phyloP scores from a whole-genome alignment of 768 basidiomycete genomes.

The Lactarius indigo region DNA sequence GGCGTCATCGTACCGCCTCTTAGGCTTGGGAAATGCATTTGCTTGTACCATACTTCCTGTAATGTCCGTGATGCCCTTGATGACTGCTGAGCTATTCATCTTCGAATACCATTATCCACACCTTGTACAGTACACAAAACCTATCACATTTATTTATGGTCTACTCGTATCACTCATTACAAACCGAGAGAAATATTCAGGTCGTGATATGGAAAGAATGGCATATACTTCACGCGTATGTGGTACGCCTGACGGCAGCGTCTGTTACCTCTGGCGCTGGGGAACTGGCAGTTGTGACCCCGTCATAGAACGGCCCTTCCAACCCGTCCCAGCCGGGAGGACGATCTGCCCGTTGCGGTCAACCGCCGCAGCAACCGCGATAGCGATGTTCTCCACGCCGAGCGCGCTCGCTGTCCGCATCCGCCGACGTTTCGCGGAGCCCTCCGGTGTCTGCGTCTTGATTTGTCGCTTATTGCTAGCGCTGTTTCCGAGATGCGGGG shows the following conservation, averaged over 20 bases:
- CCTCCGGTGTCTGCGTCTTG: slow-evolving; percentile 9
- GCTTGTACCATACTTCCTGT: neutral
- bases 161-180: neutral
- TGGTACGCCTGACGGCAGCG: neutral
- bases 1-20: neutral
- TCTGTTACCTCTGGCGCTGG: slow-evolving; percentile 3
- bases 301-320: slow-evolving; percentile 16
- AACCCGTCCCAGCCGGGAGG: slow-evolving; percentile 22
- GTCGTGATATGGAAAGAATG: neutral
- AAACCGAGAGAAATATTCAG: neutral
- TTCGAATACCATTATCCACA: neutral
- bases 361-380: neutral
- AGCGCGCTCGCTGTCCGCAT: slow-evolving; percentile 19
- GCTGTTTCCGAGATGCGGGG: slow-evolving; percentile 17
- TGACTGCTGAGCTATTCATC: neutral
- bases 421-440: slow-evolving; percentile 16
- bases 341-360: slow-evolving; percentile 23
- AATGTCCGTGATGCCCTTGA: neutral
- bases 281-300: neutral
- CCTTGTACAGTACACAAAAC: neutral
- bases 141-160: neutral
- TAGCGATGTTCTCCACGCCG: slow-evolving; percentile 3
- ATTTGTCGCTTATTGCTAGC: neutral
- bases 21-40: neutral
- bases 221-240: neutral